Percentiles rank a stretch among this genome's conserved stretches.
phyloP scores from a whole-genome alignment of 2,329 filamentous ascomycete species.

The Fusarium setosum region DNA sequence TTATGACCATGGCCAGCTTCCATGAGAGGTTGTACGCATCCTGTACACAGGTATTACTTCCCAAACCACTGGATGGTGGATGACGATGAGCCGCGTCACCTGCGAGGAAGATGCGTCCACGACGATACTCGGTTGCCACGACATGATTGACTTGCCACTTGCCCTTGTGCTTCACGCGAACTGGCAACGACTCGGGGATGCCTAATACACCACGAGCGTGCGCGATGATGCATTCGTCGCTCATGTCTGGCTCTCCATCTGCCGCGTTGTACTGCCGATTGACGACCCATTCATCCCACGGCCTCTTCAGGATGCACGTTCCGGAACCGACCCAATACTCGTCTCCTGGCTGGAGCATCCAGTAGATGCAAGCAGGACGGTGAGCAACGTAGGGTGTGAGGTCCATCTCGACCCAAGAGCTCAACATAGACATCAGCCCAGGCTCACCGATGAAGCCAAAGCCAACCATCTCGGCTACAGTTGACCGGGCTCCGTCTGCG shows the following conservation, averaged over 20 bases:
- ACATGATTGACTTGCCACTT: slow-evolving; percentile 30
- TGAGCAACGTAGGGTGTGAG: slow-evolving; percentile 13
- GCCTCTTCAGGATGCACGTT: slow-evolving; percentile 14
- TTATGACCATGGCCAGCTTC: slow-evolving; percentile 61
- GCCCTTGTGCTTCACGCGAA: slow-evolving; percentile 23
- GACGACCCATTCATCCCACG: slow-evolving; percentile 27
- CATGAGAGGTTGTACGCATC: slow-evolving; percentile 67
- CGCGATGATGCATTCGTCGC: slow-evolving; percentile 21
- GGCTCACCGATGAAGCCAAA: slow-evolving; percentile 25
- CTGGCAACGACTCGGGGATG: slow-evolving; percentile 15
- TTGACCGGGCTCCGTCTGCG: slow-evolving; percentile 22
- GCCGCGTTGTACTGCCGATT: slow-evolving; percentile 26
- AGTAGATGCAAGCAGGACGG: slow-evolving; percentile 26
- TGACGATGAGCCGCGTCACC: slow-evolving; percentile 69
- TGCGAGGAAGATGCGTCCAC: slow-evolving; percentile 43
- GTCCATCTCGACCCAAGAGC: slow-evolving; percentile 25
- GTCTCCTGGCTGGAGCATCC: slow-evolving; percentile 24
- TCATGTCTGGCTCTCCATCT: slow-evolving; percentile 24
- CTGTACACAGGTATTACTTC: slow-evolving; percentile 68
- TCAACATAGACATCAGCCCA: slow-evolving; percentile 23
- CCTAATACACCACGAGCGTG: slow-evolving; percentile 11
- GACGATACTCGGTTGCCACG: slow-evolving; percentile 20
- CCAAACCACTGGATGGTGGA: slow-evolving; percentile 66
- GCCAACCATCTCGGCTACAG: slow-evolving; percentile 14
- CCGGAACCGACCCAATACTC: slow-evolving; percentile 26